Percentiles rank a stretch among this genome's conserved stretches.
Evolutionary conservation across 2,329 filamentous ascomycete species (phyloP).

Genomic region (Epichloe glyceriae): DNA sequence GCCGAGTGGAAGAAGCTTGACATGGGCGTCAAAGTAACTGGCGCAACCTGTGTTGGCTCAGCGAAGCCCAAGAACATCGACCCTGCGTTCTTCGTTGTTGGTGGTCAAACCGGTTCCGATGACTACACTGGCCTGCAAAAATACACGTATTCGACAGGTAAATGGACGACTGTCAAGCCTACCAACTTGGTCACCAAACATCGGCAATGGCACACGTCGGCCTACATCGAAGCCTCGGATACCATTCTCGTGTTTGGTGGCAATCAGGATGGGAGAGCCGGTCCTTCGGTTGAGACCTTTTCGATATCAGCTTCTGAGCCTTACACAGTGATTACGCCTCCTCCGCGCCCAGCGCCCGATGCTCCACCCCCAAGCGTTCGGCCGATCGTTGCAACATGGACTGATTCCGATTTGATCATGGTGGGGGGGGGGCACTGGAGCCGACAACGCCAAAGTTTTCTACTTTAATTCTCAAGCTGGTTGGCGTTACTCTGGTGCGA

Average conservation of each 20-base stretch:
- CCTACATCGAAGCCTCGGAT: constrained; percentile 57
- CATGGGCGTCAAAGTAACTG: constrained; percentile 57
- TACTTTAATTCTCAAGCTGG: constrained; percentile 50
- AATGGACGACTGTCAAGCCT: constrained; percentile 36
- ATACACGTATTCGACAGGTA: constrained; percentile 39
- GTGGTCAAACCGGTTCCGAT: constrained; percentile 44
- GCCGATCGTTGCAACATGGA: constrained; percentile 66
- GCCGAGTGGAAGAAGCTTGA: constrained; percentile 57
- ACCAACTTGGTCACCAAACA: constrained; percentile 46
- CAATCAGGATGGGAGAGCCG: constrained; percentile 43
- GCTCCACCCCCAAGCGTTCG: constrained; percentile 23
- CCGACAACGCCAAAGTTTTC: constrained; percentile 51
- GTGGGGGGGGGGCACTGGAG: constrained; percentile 51
- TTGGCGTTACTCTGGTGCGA: constrained; percentile 57
- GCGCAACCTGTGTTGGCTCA: constrained; percentile 64
- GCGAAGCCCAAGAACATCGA: constrained; percentile 43
- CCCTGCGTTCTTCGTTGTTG: constrained; percentile 66
- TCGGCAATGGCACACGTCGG: constrained; percentile 60
- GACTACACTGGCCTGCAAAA: constrained; percentile 66
- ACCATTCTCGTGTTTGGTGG: constrained; percentile 75
- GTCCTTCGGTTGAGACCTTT: constrained; percentile 61
- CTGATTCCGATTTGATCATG: constrained; percentile 55
- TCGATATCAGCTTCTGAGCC: constrained; percentile 54
- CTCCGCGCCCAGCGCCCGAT: constrained; percentile 47
- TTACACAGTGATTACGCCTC: constrained; percentile 46